phyloP scores from a whole-genome alignment of 306 rosid genomes.

The Trifolium dubium region DNA sequence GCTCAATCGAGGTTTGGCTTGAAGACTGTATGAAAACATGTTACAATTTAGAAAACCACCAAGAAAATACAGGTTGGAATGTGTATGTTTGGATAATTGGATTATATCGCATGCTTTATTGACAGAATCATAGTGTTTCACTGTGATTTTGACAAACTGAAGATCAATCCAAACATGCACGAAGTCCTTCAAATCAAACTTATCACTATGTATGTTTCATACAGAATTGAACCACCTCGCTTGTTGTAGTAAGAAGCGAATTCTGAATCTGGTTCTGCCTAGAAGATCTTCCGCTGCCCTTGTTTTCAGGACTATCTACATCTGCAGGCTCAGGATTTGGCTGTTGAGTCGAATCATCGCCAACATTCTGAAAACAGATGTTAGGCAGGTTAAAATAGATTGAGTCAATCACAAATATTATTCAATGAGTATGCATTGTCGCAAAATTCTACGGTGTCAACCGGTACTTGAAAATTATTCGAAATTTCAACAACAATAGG shows the following conservation, averaged over 20 bases:
- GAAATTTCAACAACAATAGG: not conserved
- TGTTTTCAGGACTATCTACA: constrained; percentile 3
- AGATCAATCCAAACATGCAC: not conserved
- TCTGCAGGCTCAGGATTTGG: not conserved
- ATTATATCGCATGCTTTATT: not conserved
- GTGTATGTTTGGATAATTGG: not conserved
- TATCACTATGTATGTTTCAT: not conserved
- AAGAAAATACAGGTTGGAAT: not conserved
- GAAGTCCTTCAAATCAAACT: not conserved
- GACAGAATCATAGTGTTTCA: not conserved
- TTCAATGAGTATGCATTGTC: not conserved
- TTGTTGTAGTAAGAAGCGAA: constrained; percentile 49
- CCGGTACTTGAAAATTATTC: not conserved
- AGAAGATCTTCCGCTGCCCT: constrained; percentile 3
- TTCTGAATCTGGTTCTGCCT: constrained; percentile 48
- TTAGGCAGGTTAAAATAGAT: not conserved
- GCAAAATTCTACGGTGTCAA: not conserved
- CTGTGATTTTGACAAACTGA: not conserved
- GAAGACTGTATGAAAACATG: constrained; percentile 46
- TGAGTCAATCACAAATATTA: not conserved
- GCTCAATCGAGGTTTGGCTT: constrained; percentile 38
- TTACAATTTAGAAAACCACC: not conserved
- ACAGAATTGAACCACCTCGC: constrained; percentile 51
- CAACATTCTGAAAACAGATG: constrained; percentile 25
- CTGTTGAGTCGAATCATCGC: not conserved